Conservation (phyloP, 805 yeast species). For the Pichia occidentalis region DNA sequence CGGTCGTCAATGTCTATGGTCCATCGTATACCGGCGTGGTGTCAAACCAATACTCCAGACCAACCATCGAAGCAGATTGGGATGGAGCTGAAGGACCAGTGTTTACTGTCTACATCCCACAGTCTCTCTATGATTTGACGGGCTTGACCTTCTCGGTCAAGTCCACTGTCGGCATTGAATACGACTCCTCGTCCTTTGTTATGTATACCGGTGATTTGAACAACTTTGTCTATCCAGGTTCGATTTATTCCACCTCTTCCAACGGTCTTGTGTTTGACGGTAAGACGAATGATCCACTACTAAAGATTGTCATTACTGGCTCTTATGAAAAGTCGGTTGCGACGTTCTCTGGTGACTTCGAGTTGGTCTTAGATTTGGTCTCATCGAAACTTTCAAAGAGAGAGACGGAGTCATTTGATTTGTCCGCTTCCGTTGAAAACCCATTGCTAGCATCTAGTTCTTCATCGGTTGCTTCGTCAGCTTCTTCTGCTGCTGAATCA, state of each 20-base stretch:
- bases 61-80: constrained; percentile 12
- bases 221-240: constrained; percentile 11
- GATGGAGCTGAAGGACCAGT: constrained; percentile 13
- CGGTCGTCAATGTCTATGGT: constrained; percentile 12
- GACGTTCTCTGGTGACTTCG: constrained; percentile 6
- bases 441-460: constrained; percentile 5
- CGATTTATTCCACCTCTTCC: constrained; percentile 4
- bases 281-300: constrained; percentile 14
- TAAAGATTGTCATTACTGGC: constrained; percentile 11
- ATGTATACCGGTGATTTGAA: constrained; percentile 13
- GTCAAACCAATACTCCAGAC: constrained; percentile 14
- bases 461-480: constrained; percentile 1
- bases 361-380: constrained; percentile 11
- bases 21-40: constrained; percentile 15
- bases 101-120: constrained; percentile 17
- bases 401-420: constrained; percentile 13
- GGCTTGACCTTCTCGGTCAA: constrained; percentile 9
- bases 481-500: neutral
- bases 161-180: constrained; percentile 3
- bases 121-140: constrained; percentile 3
- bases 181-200: neutral
- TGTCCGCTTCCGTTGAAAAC: constrained; percentile 10
- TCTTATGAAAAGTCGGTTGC: constrained; percentile 1
- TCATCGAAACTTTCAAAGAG: constrained; percentile 13
- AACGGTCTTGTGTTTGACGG: constrained; percentile 12